Percentiles rank a stretch among this genome's conserved stretches.
phyloP scores from a whole-genome alignment of 352 stramenopile species.

The Paralagenidium karlingii region DNA sequence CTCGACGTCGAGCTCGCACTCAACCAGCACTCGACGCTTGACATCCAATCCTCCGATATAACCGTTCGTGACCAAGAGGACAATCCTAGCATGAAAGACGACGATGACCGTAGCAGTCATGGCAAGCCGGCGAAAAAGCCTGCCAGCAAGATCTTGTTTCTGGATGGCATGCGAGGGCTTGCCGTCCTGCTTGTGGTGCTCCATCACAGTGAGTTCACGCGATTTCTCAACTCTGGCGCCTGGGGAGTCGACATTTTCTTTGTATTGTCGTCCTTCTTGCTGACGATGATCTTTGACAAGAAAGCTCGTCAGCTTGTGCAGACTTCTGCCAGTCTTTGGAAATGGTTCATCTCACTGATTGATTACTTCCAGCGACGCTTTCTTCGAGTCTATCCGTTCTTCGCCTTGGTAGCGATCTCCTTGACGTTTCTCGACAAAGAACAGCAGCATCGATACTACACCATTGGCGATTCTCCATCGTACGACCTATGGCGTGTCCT shows the following conservation, averaged over 20 bases:
- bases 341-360: constrained; percentile 16
- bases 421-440: constrained; percentile 18
- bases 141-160: constrained; percentile 13
- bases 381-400: constrained; percentile 33
- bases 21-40: too few species aligned
- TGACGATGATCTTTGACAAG: constrained; percentile 40
- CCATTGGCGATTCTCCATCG: constrained; percentile 8
- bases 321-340: constrained; percentile 7
- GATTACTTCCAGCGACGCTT: constrained; percentile 34
- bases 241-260: constrained; percentile 37
- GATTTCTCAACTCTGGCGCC: constrained; percentile 17
- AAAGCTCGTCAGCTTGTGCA: constrained; percentile 18
- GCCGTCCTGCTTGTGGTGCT: constrained; percentile 11
- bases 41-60: too few species aligned
- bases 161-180: constrained; percentile 13
- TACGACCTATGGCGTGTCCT: constrained; percentile 23
- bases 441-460: constrained; percentile 15
- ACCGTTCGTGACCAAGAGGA: too few species aligned
- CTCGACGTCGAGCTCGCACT: too few species aligned
- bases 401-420: constrained; percentile 16
- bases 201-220: constrained; percentile 13
- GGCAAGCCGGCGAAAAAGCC: too few species aligned
- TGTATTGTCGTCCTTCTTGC: constrained; percentile 33
- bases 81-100: too few species aligned
- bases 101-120: too few species aligned